Base-by-base conservation (phyloP, 2,329 filamentous ascomycete genomes). In the Fusarium solani-melongenae region DNA sequence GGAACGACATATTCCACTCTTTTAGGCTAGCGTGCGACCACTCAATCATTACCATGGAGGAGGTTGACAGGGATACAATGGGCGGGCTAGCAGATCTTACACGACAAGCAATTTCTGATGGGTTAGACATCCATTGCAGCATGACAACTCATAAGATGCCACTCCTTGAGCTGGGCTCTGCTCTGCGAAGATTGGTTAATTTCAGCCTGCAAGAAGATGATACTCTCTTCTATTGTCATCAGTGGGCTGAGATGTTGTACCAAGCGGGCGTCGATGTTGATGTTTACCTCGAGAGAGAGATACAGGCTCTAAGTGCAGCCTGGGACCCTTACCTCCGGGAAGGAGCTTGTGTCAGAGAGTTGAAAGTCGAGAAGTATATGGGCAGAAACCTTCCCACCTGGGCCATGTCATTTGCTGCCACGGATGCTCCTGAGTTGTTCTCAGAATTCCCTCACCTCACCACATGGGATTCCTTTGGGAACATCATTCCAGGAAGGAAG, bases 261-360 rank as follows among this genome's bases (percentile, higher is more conserved):
- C 22, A 39, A 38, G 39, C 49, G 14, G 62, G 62, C 8, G 31
- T 59, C 6, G 53, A 64, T 31, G n/a, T 59, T 56, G 53, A 59
- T 9, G 3, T 7, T 1, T 64, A 64, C 24, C 62, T 51, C 17
- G 22, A 33, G 38, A 31, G 20, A 38, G 62, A 64, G 33, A 41
- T 24, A 10, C 22, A 24, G 6, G 22, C 34, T 17, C 11, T 27
- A 12, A 2, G 20, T 27, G 15, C 22, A 3, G 10, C 5, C 24
- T 53, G 22, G 59, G n/a, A 22, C 10, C 0, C 14, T 4, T 1
- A 8, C 3, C 1, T 1, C 14, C 5, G 10, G 29, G 4, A 22
- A 3, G n/a, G 0, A 1, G 6, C 27, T 2, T 46, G 33, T 34
- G 1, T 11, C 14, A 17, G 39, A 34, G 39, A 60, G 39, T 62